Evolutionary conservation across 371 early-diverging fungal species (phyloP).

Genomic region (Mucor indicus): DNA sequence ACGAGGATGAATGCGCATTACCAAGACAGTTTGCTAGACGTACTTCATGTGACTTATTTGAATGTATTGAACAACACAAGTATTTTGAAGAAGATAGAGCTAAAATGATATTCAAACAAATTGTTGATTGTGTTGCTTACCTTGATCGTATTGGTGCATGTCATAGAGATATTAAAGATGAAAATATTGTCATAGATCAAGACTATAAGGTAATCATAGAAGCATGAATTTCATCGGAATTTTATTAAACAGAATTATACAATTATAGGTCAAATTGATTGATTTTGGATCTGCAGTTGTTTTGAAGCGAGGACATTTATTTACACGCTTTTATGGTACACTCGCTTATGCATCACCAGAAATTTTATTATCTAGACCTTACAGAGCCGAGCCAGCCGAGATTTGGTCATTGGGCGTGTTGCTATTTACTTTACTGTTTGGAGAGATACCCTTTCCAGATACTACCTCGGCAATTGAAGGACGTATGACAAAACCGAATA

Average conservation of each 20-base stretch:
- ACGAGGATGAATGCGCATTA: constrained; percentile 5
- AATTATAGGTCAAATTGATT: constrained; percentile 67
- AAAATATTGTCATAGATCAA: constrained; percentile 76
- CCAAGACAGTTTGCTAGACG: constrained; percentile 43
- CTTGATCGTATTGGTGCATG: constrained; percentile 59
- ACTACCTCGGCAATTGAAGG: constrained; percentile 50
- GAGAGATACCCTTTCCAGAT: constrained; percentile 71
- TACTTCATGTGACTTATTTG: constrained; percentile 75
- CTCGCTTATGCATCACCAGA: constrained; percentile 76
- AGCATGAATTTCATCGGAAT: neutral
- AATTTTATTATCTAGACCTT: constrained; percentile 66
- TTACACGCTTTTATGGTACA: constrained; percentile 43
- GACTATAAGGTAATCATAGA: constrained; percentile 34
- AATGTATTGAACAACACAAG: constrained; percentile 71
- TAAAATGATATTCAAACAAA: constrained; percentile 66
- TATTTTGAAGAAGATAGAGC: constrained; percentile 61
- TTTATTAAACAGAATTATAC: too few relatives aligned
- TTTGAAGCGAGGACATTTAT: constrained; percentile 30
- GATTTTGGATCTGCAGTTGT: constrained; percentile 72
- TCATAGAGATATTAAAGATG: constrained; percentile 71
- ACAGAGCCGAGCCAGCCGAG: constrained; percentile 77
- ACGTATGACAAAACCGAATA: constrained; percentile 43
- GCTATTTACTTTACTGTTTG: constrained; percentile 72
- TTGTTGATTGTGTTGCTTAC: constrained; percentile 65
- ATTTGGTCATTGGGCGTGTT: constrained; percentile 81